A percentile compares a stretch with the other conserved stretches of the same genome.
Evolutionary conservation across 2,329 filamentous ascomycete genomes (phyloP).

Genomic region (Colletotrichum tofieldiae): DNA sequence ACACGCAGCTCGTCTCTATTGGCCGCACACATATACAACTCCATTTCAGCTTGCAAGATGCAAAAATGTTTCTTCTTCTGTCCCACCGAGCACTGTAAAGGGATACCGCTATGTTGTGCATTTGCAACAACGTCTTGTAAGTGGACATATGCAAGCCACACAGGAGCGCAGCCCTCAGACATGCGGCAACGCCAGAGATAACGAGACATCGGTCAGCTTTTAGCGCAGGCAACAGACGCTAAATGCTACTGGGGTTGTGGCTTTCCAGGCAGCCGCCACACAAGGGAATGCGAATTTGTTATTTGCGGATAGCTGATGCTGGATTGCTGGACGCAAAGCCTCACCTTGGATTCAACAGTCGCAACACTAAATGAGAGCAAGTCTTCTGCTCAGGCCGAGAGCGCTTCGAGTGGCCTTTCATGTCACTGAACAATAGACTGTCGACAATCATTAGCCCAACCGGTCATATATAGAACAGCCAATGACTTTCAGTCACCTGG

Average conservation of each 20-base stretch:
- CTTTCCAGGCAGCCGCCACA: not conserved
- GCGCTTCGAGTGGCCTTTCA: not conserved
- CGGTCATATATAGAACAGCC: not conserved
- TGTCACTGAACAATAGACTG: not conserved
- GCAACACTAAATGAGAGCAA: not conserved
- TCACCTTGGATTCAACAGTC: not conserved
- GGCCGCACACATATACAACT: not conserved
- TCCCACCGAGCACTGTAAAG: not conserved
- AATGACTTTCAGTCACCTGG: not conserved
- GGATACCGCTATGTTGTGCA: constrained; percentile 20
- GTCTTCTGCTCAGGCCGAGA: not conserved
- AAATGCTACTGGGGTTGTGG: not conserved
- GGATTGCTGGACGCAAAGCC: not conserved
- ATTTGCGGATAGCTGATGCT: not conserved
- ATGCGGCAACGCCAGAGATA: not conserved
- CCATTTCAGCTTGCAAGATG: not conserved
- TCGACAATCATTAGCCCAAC: not conserved
- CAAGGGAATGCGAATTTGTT: not conserved
- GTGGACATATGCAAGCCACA: constrained; percentile 9
- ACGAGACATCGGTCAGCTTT: constrained; percentile 1
- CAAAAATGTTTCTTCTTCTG: not conserved
- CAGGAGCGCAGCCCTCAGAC: not conserved
- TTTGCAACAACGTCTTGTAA: not conserved
- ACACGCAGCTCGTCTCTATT: not conserved
- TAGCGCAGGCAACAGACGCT: constrained; percentile 9